Evolutionary conservation across 208 protist genomes (phyloP), one percentile per base, ranked within the genome.

Genomic region (Angomonas deanei): DNA sequence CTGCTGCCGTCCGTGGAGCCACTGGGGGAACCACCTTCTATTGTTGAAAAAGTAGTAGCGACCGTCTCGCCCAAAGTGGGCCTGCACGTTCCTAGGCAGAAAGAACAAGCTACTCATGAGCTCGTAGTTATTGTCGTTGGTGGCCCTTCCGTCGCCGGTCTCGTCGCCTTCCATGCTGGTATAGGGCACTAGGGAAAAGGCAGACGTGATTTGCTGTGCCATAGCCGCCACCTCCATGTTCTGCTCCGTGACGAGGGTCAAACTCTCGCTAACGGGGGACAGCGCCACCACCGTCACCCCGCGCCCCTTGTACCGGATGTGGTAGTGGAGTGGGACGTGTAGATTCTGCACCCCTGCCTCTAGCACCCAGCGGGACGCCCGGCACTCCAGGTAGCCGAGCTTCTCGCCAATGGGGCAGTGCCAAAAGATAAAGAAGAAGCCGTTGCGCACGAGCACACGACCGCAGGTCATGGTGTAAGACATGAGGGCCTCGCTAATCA

Each of bases 391-490:
- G 56, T 72, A 56, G 11, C 76, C 76, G 3, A 78, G 27, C 49
- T 69, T 65, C 61, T 82, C 76, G 13, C 76, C 76, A 3, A 69
- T 39, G 5, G 64, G 67, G 59, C 59, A 72, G 57, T 72, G 50
- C 76, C 76, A 82, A 60, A 82, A 76, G 49, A 68, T 74, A 15
- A 82, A 59, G 65, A 82, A 77, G 65, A 82, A 82, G 56, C 76
- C 76, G 10, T 72, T 53, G 30, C 66, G 50, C 15, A 76, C 76
- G 26, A 78, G 28, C 24, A 78, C 53, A 28, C 76, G 76, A 31
- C 76, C 76, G 21, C 74, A 63, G 2, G 65, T 62, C 32, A 67
- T 63, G 23, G 62, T 64, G 68, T 74, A 75, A 67, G 75, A 67
- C 58, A 76, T 39, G 66, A 54, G 58, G 15, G 75, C 61, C 47